Conservation (phyloP, 1,284 basidiomycete genomes). For the Cutaneotrichosporon sp. region DNA sequence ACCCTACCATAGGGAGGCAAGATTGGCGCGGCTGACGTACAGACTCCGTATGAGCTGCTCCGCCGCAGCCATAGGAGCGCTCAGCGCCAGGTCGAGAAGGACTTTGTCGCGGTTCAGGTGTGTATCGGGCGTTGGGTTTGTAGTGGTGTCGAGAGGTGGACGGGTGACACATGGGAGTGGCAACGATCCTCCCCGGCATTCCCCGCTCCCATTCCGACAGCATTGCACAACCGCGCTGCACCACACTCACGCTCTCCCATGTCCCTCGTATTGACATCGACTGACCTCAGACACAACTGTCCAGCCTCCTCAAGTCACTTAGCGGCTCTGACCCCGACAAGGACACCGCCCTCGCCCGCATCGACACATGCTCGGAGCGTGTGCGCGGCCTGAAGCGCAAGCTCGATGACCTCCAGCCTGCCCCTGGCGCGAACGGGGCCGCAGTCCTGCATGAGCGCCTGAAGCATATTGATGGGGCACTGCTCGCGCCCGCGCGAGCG, state of each 20-base stretch:
- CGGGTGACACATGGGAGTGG: too few species aligned
- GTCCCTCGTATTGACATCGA: too few species aligned
- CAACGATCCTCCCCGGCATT: too few species aligned
- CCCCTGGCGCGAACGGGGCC: constrained; percentile 1
- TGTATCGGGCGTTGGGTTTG: too few species aligned
- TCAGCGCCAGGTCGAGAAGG: constrained; percentile 49
- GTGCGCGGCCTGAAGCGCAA: constrained; percentile 48
- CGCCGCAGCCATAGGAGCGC: constrained; percentile 45
- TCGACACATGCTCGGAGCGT: constrained; percentile 38
- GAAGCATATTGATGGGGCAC: constrained; percentile 11
- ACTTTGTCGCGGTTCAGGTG: constrained; percentile 32
- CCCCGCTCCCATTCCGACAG: too few species aligned
- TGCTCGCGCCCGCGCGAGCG: constrained; percentile 2
- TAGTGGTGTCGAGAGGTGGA: too few species aligned
- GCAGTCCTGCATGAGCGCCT: constrained; percentile 15
- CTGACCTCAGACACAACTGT: constrained; percentile 16
- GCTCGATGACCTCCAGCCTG: constrained; percentile 29
- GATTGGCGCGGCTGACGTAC: constrained; percentile 3
- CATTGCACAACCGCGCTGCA: too few species aligned
- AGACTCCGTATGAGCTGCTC: constrained; percentile 50
- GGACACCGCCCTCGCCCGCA: constrained; percentile 21
- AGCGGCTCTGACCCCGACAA: constrained; percentile 17
- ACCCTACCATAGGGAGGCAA: too few species aligned
- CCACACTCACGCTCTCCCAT: too few species aligned
- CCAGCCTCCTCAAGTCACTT: constrained; percentile 22